Base-by-base conservation (phyloP, 2,329 filamentous ascomycete species). In the Pseudogymnoascus sp. region DNA sequence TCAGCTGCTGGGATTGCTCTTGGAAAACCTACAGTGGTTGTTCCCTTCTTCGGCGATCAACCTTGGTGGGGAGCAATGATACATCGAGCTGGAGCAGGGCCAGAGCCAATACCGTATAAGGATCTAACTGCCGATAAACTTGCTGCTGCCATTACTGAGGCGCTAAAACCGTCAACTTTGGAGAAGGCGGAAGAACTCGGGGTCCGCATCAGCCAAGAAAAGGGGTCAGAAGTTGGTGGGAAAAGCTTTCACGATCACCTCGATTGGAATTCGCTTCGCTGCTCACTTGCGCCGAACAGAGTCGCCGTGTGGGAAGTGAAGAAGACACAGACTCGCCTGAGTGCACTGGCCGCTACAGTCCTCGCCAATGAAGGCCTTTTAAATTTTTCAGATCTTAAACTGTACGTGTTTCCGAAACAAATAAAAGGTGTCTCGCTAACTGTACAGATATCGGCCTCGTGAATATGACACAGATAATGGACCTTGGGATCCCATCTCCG, bases 61-160 rank as follows among this genome's bases (percentile, higher is more conserved):
- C 86, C 86, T 0, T 92, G 92, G 68, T 92, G 89, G 89, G 89
- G 89, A 6, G 79, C 84, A 8, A 91, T 92, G 80, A 82, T 91
- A 37, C 80, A 84, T 0, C 79, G 77, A 61, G 86, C 88, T 5
- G 86, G 87, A 8, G 89, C 88, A 5, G 88, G 89, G 0, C 88
- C 88, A 0, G 73, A 77, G 1, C 87, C 88, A 0, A 83, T 90
- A 56, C 85, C 85, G 0, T 82, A 86, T 69, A 86, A 86, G 64
- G 76, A 83, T 28, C 72, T 92, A 35, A 90, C 82, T 0, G 77
- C 80, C 0, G 82, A 86, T 23, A 85, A 82, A 10, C 75, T 92
- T 5, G 84, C 84, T 0, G 79, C 79, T 21, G 83, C 86, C 0
- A 85, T 92, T 59, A 71, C 70, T 5, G 76, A 80, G 39, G 85